Evolutionary conservation across 192 early-diverging fungal species (phyloP).

Genomic region (Lobosporangium transversale): DNA sequence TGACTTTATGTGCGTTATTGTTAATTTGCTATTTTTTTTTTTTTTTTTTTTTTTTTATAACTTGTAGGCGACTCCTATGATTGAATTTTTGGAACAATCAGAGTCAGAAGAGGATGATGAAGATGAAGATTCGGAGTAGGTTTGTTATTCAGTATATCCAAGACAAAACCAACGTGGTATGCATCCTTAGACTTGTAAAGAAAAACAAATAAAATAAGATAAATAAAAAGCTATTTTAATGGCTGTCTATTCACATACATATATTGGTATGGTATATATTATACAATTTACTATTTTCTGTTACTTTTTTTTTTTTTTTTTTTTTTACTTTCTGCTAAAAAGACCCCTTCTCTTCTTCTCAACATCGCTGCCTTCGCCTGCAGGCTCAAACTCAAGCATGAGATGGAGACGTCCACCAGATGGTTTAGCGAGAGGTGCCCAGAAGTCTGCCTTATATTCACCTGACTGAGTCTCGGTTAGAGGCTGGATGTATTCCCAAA

Average conservation of each 20-base stretch:
- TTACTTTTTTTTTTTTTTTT: not conserved
- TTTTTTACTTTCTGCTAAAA: conserved; percentile 36
- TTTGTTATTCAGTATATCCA: not conserved
- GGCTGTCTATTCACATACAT: too few species aligned
- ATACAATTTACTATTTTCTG: not conserved
- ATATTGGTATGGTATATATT: too few species aligned
- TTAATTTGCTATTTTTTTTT: too few species aligned
- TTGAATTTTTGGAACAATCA: conserved; percentile 33
- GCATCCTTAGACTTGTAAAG: not conserved
- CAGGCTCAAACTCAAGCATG: conserved; percentile 39
- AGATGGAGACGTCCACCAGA: conserved; percentile 39
- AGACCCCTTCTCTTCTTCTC: conserved; percentile 18
- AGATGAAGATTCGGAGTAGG: conserved; percentile 17
- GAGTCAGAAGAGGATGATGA: conserved; percentile 41
- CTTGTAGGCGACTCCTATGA: conserved; percentile 36
- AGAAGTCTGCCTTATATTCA: conserved; percentile 36
- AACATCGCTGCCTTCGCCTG: not conserved
- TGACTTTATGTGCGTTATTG: too few species aligned
- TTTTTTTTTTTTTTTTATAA: not conserved
- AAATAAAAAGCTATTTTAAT: conserved; percentile 2
- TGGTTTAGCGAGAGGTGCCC: conserved; percentile 35
- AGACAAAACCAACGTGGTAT: not conserved
- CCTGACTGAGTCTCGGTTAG: conserved; percentile 6
- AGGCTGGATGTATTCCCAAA: conserved; percentile 60
- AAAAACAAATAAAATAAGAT: not conserved